These are phyloP conservation scores for Letharia lupina DNA, from an alignment of 495 filamentous ascomycete species.

Conservation along the genomic window DNA sequence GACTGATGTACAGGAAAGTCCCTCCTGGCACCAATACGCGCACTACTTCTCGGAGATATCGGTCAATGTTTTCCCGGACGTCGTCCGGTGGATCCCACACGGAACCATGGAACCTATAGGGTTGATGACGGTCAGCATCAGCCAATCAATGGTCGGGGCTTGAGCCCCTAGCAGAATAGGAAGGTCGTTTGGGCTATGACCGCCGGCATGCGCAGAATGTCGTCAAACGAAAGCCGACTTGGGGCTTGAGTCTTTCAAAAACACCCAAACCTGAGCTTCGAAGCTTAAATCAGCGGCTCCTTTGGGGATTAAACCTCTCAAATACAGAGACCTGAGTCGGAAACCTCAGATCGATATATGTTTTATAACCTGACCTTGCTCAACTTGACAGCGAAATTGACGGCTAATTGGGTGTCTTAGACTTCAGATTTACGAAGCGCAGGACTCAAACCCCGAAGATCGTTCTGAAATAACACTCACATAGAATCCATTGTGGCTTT, in stretches of 20 bases:
- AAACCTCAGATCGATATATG: too few species aligned
- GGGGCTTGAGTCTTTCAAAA: too few species aligned
- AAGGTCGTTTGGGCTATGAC: neutral
- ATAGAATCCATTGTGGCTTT: constrained; percentile 5
- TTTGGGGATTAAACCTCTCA: too few species aligned
- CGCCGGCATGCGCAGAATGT: neutral
- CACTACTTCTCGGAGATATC: constrained; percentile 1
- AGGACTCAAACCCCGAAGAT: neutral
- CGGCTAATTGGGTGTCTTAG: neutral
- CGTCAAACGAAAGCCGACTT: too few species aligned
- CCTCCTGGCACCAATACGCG: neutral
- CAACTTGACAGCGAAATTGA: neutral
- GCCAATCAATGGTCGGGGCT: neutral
- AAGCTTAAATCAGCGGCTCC: too few species aligned
- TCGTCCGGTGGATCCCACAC: constrained; percentile 5
- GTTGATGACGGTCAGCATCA: neutral
- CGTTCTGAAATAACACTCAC: neutral
- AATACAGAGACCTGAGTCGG: too few species aligned
- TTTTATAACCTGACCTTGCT: neutral
- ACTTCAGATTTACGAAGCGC: neutral
- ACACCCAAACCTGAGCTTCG: too few species aligned
- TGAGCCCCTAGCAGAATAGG: too few species aligned
- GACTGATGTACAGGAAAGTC: neutral
- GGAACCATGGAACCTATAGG: neutral
- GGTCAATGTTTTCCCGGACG: neutral